phyloP scores from a whole-genome alignment of 495 filamentous ascomycete genomes.

The Tuber umbilicatum region DNA sequence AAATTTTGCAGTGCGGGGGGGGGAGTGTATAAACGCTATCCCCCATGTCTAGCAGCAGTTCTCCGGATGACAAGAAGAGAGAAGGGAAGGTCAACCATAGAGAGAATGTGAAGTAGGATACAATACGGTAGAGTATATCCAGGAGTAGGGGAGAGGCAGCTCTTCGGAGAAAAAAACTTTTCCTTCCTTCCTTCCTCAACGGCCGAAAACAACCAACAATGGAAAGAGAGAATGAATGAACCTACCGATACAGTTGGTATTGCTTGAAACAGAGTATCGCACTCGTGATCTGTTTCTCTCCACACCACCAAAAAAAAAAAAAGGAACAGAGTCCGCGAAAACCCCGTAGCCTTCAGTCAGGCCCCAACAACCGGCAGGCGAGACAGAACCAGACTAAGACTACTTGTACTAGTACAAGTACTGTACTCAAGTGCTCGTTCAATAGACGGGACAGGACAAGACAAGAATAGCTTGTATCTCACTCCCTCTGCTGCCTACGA shows the following conservation, averaged over 20 bases:
- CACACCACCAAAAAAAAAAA: not conserved
- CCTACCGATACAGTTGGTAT: not conserved
- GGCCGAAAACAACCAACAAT: not conserved
- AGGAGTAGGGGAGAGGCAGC: conserved; percentile 1
- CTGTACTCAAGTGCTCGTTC: no score
- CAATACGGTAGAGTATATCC: not conserved
- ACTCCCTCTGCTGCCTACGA: not conserved
- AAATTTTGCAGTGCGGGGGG: not conserved
- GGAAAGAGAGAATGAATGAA: not conserved
- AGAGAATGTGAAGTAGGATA: not conserved
- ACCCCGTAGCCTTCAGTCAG: not conserved
- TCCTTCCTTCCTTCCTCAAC: not conserved
- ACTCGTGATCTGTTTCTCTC: not conserved
- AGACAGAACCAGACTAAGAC: not conserved
- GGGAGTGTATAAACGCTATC: not conserved
- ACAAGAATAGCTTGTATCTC: not conserved
- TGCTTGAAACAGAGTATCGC: not conserved
- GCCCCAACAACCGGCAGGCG: not conserved
- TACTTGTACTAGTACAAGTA: no score
- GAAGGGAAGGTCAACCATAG: not conserved
- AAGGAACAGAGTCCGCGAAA: not conserved
- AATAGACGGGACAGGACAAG: not conserved
- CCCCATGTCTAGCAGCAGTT: not conserved
- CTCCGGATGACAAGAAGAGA: not conserved
- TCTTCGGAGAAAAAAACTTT: not conserved